Evolutionary conservation across 352 stramenopile genomes (phyloP).

Genomic region (Phytophthora colocasiae): DNA sequence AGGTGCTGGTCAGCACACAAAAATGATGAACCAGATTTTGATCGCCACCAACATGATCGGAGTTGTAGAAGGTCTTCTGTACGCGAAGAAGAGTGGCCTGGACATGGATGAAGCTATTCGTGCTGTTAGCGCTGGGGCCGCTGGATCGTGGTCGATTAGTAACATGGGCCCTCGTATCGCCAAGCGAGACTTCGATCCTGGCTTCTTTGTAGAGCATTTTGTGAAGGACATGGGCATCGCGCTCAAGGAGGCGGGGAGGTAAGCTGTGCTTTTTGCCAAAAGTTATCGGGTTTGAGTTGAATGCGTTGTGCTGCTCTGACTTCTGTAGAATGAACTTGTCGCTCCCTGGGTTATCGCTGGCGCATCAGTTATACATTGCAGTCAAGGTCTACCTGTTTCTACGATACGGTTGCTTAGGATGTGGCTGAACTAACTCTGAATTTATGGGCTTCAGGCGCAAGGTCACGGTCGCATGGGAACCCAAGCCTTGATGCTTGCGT

Average conservation of each 20-base stretch:
- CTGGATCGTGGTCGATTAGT: constrained; percentile 90
- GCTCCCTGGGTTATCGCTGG: constrained; percentile 83
- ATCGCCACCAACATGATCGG: constrained; percentile 92
- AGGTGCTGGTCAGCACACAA: constrained; percentile 89
- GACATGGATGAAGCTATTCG: constrained; percentile 90
- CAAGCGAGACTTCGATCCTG: constrained; percentile 89
- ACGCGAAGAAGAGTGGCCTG: constrained; percentile 87
- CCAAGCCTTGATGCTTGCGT: constrained; percentile 86
- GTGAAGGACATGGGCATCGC: constrained; percentile 93
- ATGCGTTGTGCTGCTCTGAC: constrained; percentile 3
- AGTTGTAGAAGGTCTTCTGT: constrained; percentile 89
- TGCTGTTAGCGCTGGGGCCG: constrained; percentile 84
- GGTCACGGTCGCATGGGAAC: constrained; percentile 82
- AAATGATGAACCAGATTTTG: constrained; percentile 94
- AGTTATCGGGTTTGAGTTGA: no score
- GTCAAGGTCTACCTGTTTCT: constrained; percentile 58
- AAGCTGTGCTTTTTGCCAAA: constrained; percentile 7
- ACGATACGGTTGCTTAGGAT: not conserved
- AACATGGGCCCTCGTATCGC: constrained; percentile 91
- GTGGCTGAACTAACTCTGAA: constrained; percentile 5
- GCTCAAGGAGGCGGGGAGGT: constrained; percentile 84
- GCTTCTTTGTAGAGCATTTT: constrained; percentile 94
- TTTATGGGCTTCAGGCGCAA: constrained; percentile 58
- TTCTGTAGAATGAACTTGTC: constrained; percentile 82
- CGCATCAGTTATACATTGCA: constrained; percentile 88